These are phyloP conservation scores for Petunia hybrid DNA, from an alignment of 305 asterid species.

Conservation along the genomic window DNA sequence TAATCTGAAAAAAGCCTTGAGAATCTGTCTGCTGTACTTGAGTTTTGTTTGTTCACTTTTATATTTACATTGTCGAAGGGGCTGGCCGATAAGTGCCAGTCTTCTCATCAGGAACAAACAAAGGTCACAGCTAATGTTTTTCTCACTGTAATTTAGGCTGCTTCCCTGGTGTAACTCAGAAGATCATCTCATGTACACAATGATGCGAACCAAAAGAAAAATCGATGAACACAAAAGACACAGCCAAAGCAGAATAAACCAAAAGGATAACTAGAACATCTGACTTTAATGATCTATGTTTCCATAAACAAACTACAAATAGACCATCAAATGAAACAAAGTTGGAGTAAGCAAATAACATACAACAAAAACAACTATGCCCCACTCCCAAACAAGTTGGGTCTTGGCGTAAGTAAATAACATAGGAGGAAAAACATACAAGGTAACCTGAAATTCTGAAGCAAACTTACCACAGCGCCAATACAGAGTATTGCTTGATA, in stretches of 20 bases:
- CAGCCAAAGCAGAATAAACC: background rate
- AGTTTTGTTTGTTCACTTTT: background rate
- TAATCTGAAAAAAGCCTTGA: background rate
- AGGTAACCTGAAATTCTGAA: background rate
- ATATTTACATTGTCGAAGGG: background rate
- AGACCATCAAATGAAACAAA: constrained; percentile 5
- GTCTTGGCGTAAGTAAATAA: no score
- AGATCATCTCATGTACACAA: background rate
- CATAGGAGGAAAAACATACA: background rate
- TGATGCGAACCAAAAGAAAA: background rate
- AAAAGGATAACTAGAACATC: background rate
- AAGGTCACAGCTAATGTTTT: no score
- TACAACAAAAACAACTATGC: no score
- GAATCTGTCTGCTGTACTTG: background rate
- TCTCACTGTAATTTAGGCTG: background rate
- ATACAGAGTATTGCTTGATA: constrained; percentile 78
- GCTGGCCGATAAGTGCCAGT: background rate
- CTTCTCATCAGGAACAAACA: no score
- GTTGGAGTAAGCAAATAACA: background rate
- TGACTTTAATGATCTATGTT: background rate
- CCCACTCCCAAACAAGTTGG: no score
- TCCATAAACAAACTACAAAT: background rate
- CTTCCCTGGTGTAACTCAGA: background rate
- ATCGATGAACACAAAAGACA: background rate
- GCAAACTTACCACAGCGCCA: constrained; percentile 81